phyloP scores from a whole-genome alignment of 2,329 filamentous ascomycete genomes.

The Calonectria montana region DNA sequence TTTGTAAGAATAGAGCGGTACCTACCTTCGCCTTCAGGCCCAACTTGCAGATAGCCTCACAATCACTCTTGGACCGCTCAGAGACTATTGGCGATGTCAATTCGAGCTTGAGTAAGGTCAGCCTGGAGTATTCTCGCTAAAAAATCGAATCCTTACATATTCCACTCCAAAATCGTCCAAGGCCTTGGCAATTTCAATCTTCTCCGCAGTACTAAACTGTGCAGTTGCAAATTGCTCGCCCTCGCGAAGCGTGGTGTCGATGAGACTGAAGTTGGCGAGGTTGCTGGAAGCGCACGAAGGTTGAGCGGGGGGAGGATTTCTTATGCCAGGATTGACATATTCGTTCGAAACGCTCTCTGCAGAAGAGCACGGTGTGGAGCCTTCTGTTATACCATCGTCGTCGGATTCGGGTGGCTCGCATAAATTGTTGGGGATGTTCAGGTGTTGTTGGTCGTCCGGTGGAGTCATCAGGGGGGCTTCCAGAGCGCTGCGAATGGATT shows the following conservation, averaged over 20 bases:
- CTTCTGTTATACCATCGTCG: background rate
- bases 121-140: background rate
- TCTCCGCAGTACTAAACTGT: slow-evolving; percentile 74
- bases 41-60: slow-evolving; percentile 93
- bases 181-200: slow-evolving; percentile 38
- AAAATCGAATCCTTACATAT: slow-evolving; percentile 24
- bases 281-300: slow-evolving; percentile 23
- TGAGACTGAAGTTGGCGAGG: slow-evolving; percentile 40
- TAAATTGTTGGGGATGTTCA: background rate
- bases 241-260: slow-evolving; percentile 40
- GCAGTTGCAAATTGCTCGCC: slow-evolving; percentile 70
- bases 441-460: background rate
- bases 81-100: slow-evolving; percentile 88
- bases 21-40: slow-evolving; percentile 76
- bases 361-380: background rate
- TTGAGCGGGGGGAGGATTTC: background rate
- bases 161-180: slow-evolving; percentile 66
- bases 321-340: background rate
- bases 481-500: background rate
- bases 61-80: slow-evolving; percentile 87
- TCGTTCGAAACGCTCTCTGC: background rate
- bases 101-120: slow-evolving; percentile 59
- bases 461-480: slow-evolving; percentile 34
- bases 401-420: background rate
- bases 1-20: slow-evolving; percentile 65